Base-by-base conservation (phyloP, 805 yeast genomes). In the Kodamaea laetipori region DNA sequence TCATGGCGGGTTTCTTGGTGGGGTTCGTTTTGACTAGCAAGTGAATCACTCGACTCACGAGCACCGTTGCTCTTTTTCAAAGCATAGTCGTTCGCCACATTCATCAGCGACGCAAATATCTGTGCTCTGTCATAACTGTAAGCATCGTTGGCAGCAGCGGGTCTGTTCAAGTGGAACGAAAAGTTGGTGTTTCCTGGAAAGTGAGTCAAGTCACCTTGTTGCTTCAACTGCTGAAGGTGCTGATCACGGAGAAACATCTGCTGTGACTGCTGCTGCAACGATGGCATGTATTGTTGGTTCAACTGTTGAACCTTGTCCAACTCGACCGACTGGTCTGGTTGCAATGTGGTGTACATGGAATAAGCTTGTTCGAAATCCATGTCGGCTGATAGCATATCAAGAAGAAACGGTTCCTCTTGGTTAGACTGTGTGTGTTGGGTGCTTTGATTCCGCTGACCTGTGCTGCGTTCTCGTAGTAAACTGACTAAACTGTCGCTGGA, bases 321-420 rank as follows among this genome's bases (percentile, higher is more conserved):
- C 44, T 68, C 74, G 13, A 70, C 57, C 15, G 64, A 66, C 16
- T 58, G 16, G 39, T 67, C 67, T 38, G 67, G 71, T 50, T 70
- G 74, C 38, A 69, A 52, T 32, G 58, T 60, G 31, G 61, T 54
- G 55, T 69, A 71, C 67, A 68, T 63, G 25, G 58, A 49, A 48
- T 69, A 71, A 9, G 74, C 74, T 56, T 70, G 73, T 58, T 71
- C 75, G 41, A 71, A 71, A 43, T 70, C 69, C 74, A 70, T 70
- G 56, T 69, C 74, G 41, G 59, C 55, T 15, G 67, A 55, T 40
- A 66, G 63, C 61, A 66, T 54, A 41, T 66, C 68, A 32, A 63
- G 46, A 33, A 49, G 42, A 13, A 23, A 12, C 9, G 36, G 18
- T 15, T 30, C 34, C 34, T 30, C 19, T 12, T 30, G 34, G n/a